Percentiles rank a stretch among this genome's conserved stretches.
Evolutionary conservation across 2,329 filamentous ascomycete genomes (phyloP).

Genomic region (Xylariaceae sp.): DNA sequence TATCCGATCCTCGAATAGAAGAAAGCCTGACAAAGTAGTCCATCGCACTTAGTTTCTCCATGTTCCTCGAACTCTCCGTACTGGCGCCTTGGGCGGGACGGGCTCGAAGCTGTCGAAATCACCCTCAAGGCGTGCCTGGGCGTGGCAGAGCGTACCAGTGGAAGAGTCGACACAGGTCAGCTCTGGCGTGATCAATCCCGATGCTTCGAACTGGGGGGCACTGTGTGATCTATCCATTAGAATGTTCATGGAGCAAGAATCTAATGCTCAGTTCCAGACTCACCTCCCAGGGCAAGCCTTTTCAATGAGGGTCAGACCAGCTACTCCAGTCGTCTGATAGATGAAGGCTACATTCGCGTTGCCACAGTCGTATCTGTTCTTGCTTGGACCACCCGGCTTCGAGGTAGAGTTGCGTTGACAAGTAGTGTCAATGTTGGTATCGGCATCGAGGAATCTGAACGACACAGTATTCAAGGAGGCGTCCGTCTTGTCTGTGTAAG

Average conservation of each 20-base stretch:
- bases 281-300: constrained; percentile 37
- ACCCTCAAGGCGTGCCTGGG: constrained; percentile 27
- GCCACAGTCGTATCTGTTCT: constrained; percentile 37
- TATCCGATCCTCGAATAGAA: background rate
- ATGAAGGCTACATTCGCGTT: constrained; percentile 38
- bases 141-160: constrained; percentile 31
- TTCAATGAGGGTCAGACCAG: constrained; percentile 38
- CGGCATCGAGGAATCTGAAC: constrained; percentile 37
- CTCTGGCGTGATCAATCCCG: constrained; percentile 30
- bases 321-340: constrained; percentile 37
- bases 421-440: constrained; percentile 36
- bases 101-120: constrained; percentile 36
- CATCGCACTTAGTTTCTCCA: constrained; percentile 9
- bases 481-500: constrained; percentile 30
- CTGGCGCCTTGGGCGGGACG: constrained; percentile 20
- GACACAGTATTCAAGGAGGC: constrained; percentile 28
- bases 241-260: background rate
- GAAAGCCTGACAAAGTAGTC: background rate
- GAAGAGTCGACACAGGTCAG: constrained; percentile 33
- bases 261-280: constrained; percentile 9
- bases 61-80: constrained; percentile 7
- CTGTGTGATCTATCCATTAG: constrained; percentile 23
- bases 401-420: constrained; percentile 39
- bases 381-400: constrained; percentile 26
- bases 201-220: constrained; percentile 34